Evolutionary conservation across 192 early-diverging fungal species (phyloP).

Genomic region (Chytriomyces confervae): DNA sequence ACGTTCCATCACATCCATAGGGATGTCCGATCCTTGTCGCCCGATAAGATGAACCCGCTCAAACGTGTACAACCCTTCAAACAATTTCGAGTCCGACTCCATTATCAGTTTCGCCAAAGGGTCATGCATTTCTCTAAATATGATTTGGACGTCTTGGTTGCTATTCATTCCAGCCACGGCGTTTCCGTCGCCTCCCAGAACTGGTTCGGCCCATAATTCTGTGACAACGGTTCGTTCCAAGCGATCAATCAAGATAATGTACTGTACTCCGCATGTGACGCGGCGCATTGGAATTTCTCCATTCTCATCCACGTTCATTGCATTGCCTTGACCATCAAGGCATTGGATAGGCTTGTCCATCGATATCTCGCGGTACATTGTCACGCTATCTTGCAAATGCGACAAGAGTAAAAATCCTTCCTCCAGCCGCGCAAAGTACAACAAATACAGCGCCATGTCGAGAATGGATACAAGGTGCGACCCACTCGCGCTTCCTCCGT

Average conservation of each 20-base stretch:
- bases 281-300: background rate
- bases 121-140: conserved; percentile 46
- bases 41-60: conserved; percentile 47
- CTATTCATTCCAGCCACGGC: background rate
- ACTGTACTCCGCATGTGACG: conserved; percentile 49
- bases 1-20: background rate
- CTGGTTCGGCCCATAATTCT: conserved; percentile 58
- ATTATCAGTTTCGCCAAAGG: conserved; percentile 33
- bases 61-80: conserved; percentile 47
- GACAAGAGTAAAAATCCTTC: conserved; percentile 52
- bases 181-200: conserved; percentile 40
- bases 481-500: conserved; percentile 3
- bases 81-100: conserved; percentile 32
- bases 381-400: conserved; percentile 45
- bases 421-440: conserved; percentile 49
- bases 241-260: conserved; percentile 47
- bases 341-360: conserved; percentile 5
- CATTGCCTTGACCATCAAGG: conserved; percentile 1
- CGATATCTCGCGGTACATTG: conserved; percentile 52
- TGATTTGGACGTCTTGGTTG: conserved; percentile 21
- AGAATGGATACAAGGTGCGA: conserved; percentile 31
- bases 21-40: background rate
- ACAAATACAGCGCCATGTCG: conserved; percentile 44
- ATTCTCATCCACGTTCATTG: background rate
- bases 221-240: conserved; percentile 38